Conservation (phyloP, 208 protist genomes). For the Jaenimonas drosophilae region DNA sequence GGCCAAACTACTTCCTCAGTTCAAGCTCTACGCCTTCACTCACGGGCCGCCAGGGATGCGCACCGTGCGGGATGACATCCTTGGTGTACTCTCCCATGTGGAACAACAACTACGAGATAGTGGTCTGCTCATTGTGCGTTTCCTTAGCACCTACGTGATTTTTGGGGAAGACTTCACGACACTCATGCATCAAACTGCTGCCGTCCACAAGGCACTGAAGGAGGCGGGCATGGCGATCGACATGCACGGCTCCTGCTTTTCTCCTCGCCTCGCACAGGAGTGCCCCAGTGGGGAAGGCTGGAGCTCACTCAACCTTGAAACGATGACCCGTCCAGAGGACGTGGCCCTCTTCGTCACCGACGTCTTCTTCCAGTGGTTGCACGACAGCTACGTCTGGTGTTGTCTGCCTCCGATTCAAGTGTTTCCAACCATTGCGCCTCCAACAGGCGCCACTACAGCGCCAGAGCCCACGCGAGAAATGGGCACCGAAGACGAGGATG, state of each 20-base stretch:
- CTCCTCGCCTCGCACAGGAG: slow-evolving; percentile 10
- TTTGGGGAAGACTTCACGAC: slow-evolving; percentile 29
- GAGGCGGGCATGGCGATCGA: slow-evolving; percentile 30
- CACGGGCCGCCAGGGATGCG: slow-evolving; percentile 35
- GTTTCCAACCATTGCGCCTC: slow-evolving; percentile 8
- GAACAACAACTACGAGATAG: slow-evolving; percentile 18
- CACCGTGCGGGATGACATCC: slow-evolving; percentile 33
- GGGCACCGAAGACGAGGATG: not conserved
- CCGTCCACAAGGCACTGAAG: slow-evolving; percentile 43
- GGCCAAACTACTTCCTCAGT: not conserved
- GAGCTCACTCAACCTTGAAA: slow-evolving; percentile 26
- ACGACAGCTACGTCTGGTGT: slow-evolving; percentile 47
- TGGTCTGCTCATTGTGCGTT: slow-evolving; percentile 18
- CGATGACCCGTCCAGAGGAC: slow-evolving; percentile 19
- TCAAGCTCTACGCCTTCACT: slow-evolving; percentile 27
- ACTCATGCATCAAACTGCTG: slow-evolving; percentile 42
- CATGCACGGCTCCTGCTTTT: slow-evolving; percentile 26
- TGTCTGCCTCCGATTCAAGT: slow-evolving; percentile 26
- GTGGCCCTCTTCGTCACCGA: slow-evolving; percentile 24
- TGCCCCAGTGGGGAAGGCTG: slow-evolving; percentile 11
- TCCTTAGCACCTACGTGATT: slow-evolving; percentile 41
- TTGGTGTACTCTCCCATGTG: slow-evolving; percentile 20
- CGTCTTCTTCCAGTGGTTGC: slow-evolving; percentile 56
- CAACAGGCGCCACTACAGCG: not conserved
- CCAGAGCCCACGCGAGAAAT: not conserved